Percentiles rank a stretch among this genome's conserved stretches.
Conservation (phyloP, 305 asterid genomes). For the Striga hermonthica region DNA sequence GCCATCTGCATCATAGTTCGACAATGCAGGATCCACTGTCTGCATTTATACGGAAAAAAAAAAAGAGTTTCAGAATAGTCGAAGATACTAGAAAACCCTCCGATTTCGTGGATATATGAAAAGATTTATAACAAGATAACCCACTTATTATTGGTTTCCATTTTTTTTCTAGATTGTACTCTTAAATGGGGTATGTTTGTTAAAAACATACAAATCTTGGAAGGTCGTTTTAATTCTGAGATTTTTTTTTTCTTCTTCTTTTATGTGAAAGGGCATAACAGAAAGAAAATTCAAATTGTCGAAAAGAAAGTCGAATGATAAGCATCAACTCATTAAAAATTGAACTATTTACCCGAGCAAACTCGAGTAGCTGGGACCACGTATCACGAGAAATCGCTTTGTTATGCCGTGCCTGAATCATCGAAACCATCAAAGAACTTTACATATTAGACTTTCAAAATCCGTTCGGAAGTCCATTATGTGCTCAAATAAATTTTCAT, state of each 20-base stretch:
- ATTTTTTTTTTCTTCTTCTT: too few species aligned
- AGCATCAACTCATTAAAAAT: too few species aligned
- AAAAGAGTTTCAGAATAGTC: background rate
- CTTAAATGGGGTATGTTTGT: too few species aligned
- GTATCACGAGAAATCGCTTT: conserved; percentile 98
- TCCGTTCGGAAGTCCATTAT: background rate
- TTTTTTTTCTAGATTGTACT: too few species aligned
- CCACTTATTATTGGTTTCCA: background rate
- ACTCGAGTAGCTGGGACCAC: conserved; percentile 96
- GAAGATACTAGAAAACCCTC: background rate
- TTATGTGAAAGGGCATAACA: too few species aligned
- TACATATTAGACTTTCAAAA: background rate
- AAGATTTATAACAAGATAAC: background rate
- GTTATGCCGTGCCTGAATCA: conserved; percentile 83
- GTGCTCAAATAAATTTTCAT: background rate
- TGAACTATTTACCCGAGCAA: conserved; percentile 70
- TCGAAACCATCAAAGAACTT: conserved; percentile 14
- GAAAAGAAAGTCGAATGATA: too few species aligned
- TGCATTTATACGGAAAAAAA: conserved; percentile 37
- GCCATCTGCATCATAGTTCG: conserved; percentile 92
- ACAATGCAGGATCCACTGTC: conserved; percentile 74
- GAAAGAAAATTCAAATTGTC: too few species aligned
- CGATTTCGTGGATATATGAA: background rate
- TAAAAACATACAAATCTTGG: too few species aligned
- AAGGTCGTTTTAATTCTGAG: too few species aligned